Percentiles rank a stretch among this genome's conserved stretches.
These are phyloP conservation scores for Alternaria brassicae DNA, from an alignment of 2,329 filamentous ascomycete genomes.

Conservation along the genomic window DNA sequence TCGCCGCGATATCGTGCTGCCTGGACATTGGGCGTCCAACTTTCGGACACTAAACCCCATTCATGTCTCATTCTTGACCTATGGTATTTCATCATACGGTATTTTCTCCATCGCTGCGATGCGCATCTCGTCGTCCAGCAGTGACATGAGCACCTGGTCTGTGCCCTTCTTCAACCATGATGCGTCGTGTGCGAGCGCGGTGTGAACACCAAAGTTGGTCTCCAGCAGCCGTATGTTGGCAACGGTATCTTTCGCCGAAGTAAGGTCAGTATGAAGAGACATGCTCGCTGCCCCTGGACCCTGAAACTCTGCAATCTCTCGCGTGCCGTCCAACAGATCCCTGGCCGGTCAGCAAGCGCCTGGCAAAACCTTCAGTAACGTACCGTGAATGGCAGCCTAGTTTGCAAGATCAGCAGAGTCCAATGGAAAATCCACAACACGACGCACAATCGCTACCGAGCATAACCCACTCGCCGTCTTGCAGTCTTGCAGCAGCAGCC, in stretches of 20 bases:
- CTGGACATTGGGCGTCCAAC: neutral
- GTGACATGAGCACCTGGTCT: constrained; percentile 38
- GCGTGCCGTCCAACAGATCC: constrained; percentile 37
- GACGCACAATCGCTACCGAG: constrained; percentile 42
- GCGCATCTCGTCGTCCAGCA: constrained; percentile 38
- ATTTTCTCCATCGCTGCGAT: constrained; percentile 30
- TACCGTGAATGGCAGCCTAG: constrained; percentile 42
- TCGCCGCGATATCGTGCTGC: neutral
- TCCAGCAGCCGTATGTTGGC: constrained; percentile 35
- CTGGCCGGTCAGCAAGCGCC: constrained; percentile 16
- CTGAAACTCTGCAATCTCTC: constrained; percentile 38
- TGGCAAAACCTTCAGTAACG: neutral
- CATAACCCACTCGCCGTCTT: constrained; percentile 40
- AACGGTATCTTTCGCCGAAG: constrained; percentile 37
- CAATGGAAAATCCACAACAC: neutral
- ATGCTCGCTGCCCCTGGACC: constrained; percentile 29
- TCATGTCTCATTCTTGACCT: neutral
- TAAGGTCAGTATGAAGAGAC: constrained; percentile 39
- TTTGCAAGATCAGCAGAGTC: neutral
- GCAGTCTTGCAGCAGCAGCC: constrained; percentile 37
- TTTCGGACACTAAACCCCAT: neutral
- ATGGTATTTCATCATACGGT: constrained; percentile 21
- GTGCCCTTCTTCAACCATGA: constrained; percentile 37
- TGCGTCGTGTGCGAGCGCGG: constrained; percentile 43
- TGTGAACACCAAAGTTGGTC: constrained; percentile 31